Evolutionary conservation across 305 asterid species (phyloP).

Genomic region (Fraxinus latifolia): DNA sequence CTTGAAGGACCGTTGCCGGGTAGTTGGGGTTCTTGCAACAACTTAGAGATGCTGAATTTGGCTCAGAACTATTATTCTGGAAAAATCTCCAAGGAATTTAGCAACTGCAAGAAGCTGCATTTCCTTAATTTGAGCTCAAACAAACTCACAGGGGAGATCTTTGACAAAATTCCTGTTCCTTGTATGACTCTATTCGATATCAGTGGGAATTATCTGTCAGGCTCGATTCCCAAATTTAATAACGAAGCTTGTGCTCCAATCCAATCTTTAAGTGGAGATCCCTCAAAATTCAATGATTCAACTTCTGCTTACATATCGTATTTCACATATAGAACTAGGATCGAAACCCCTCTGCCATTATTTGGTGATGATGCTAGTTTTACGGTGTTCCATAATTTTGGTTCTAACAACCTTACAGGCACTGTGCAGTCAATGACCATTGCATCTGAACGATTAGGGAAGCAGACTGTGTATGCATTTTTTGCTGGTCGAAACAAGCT

Average conservation of each 20-base stretch:
- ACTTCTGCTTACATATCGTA: not conserved
- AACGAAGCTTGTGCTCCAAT: not conserved
- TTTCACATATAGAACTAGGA: not conserved
- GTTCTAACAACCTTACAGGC: not conserved
- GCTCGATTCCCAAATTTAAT: not conserved
- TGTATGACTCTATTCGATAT: not conserved
- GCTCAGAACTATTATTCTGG: not conserved
- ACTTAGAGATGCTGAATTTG: not conserved
- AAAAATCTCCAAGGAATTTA: not conserved
- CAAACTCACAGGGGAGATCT: not conserved
- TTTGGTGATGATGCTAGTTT: not conserved
- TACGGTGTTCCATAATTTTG: not conserved
- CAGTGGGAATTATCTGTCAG: not conserved
- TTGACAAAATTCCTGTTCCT: not conserved
- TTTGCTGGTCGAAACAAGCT: not conserved
- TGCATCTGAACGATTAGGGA: conserved; percentile 45
- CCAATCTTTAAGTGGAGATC: not conserved
- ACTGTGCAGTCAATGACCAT: not conserved
- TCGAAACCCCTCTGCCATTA: not conserved
- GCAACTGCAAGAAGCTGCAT: not conserved
- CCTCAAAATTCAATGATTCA: not conserved
- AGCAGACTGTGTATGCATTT: conserved; percentile 53
- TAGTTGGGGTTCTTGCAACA: not conserved
- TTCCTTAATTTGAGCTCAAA: not conserved
- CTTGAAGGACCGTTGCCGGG: not conserved